Evolutionary conservation across 306 rosid species (phyloP).

Genomic region (Begonia peltatifolia): DNA sequence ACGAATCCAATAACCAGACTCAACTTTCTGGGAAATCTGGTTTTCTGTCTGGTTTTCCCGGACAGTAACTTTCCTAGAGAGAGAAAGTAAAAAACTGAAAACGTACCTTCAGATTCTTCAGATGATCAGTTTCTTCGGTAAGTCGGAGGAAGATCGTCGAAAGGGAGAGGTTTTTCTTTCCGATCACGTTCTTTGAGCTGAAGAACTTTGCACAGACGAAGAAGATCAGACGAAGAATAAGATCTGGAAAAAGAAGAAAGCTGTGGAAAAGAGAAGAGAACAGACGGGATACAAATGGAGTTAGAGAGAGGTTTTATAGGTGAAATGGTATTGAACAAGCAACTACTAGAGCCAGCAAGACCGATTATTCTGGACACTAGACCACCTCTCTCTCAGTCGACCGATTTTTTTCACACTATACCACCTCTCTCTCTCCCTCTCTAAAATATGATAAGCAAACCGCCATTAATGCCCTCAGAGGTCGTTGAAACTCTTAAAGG

Average conservation of each 20-base stretch:
- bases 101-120: background rate
- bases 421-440: constrained; percentile 7
- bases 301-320: constrained; percentile 49
- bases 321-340: constrained; percentile 28
- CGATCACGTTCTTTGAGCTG: too few relatives aligned
- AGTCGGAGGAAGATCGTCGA: too few relatives aligned
- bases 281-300: constrained; percentile 6
- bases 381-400: background rate
- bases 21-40: constrained; percentile 4
- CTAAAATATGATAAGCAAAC: constrained; percentile 18
- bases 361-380: constrained; percentile 15
- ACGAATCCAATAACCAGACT: background rate
- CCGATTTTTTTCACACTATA: too few relatives aligned
- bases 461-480: constrained; percentile 36
- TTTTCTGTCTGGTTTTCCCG: background rate
- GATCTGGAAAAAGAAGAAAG: background rate
- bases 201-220: too few relatives aligned
- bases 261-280: background rate
- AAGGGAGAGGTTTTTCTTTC: too few relatives aligned
- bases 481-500: constrained; percentile 39
- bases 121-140: background rate
- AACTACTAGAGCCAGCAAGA: constrained; percentile 58
- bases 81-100: background rate
- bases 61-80: background rate
- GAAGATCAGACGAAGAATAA: background rate